Evolutionary conservation across 2,329 filamentous ascomycete genomes (phyloP).

Genomic region (Cercospora citrullina): DNA sequence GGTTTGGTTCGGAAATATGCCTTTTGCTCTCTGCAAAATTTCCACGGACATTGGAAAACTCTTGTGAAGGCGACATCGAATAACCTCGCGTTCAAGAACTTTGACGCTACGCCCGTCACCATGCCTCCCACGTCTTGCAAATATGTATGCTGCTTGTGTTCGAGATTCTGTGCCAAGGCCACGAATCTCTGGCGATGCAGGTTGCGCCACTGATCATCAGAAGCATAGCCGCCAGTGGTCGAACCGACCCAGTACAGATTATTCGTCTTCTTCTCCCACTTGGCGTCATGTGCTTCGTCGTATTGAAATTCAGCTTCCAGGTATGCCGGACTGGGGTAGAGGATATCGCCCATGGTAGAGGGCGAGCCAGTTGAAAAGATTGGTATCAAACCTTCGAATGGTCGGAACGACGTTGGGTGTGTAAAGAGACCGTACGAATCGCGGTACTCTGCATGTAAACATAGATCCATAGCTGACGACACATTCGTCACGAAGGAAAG

Average conservation of each 20-base stretch:
- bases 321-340: constrained; percentile 53
- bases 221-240: constrained; percentile 51
- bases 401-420: constrained; percentile 46
- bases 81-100: constrained; percentile 4
- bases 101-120: neutral
- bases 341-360: constrained; percentile 51
- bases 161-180: constrained; percentile 38
- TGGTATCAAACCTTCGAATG: constrained; percentile 48
- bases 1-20: constrained; percentile 3
- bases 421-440: constrained; percentile 50
- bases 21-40: neutral
- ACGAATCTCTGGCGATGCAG: constrained; percentile 51
- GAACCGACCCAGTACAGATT: constrained; percentile 60
- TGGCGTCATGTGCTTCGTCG: constrained; percentile 43
- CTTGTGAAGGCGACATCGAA: constrained; percentile 51
- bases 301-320: constrained; percentile 48
- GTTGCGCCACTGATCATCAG: constrained; percentile 41
- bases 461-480: constrained; percentile 41
- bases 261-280: constrained; percentile 54
- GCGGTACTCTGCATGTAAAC: constrained; percentile 48
- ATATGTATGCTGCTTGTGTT: neutral
- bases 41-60: constrained; percentile 48
- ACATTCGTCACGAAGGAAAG: constrained; percentile 9
- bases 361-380: constrained; percentile 49
- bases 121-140: constrained; percentile 27